phyloP scores from a whole-genome alignment of 345 rosid genomes.

The Turritis glabra region DNA sequence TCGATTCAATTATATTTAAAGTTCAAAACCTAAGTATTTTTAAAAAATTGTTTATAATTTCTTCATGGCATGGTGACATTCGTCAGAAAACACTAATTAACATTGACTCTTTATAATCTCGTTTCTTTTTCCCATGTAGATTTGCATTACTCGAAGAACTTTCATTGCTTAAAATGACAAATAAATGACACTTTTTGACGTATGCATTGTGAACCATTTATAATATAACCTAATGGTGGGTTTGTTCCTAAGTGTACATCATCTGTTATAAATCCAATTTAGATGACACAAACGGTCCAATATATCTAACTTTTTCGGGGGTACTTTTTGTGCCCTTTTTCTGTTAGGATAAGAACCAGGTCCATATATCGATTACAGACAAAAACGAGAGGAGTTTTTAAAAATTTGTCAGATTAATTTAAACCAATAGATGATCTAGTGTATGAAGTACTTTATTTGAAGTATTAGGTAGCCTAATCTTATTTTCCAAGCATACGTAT shows the following conservation, averaged over 20 bases:
- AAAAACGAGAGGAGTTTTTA: background rate
- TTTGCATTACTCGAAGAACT: background rate
- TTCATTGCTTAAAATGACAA: constrained; percentile 2
- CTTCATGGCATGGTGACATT: constrained; percentile 1
- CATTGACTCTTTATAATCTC: background rate
- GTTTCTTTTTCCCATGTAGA: background rate
- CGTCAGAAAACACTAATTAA: constrained; percentile 15
- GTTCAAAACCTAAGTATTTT: background rate
- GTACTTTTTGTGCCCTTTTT: constrained; percentile 29
- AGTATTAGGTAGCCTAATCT: constrained; percentile 41
- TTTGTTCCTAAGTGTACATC: constrained; percentile 30
- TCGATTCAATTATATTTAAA: background rate
- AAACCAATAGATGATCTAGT: constrained; percentile 6
- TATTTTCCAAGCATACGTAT: constrained; percentile 9
- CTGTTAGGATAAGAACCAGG: constrained; percentile 36
- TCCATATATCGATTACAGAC: constrained; percentile 22
- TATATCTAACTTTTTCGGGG: constrained; percentile 9
- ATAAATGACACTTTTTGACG: constrained; percentile 20
- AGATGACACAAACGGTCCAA: constrained; percentile 35
- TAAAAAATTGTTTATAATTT: background rate
- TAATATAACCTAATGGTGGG: constrained; percentile 9
- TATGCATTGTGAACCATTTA: background rate
- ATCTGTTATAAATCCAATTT: constrained; percentile 27
- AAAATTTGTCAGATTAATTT: background rate
- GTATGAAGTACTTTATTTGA: constrained; percentile 24